phyloP scores from a whole-genome alignment of 2,329 filamentous ascomycete genomes.

The Trichoderma oligosporum region DNA sequence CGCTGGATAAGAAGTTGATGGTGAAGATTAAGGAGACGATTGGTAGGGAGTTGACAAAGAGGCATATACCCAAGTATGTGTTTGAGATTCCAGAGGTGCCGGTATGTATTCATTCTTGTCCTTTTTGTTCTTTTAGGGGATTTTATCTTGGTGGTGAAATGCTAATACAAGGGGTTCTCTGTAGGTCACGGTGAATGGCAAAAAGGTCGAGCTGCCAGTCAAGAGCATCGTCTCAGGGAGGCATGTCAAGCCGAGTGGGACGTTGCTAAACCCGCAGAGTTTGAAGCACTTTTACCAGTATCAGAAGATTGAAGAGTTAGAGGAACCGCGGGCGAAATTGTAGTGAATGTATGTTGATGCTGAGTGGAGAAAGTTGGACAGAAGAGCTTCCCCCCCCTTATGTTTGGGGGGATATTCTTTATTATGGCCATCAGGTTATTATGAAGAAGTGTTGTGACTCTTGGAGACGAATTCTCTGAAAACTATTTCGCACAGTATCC shows the following conservation, averaged over 20 bases:
- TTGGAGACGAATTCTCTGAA: too few species aligned
- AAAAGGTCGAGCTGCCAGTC: constrained; percentile 80
- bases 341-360: too few species aligned
- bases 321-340: constrained; percentile 31
- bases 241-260: constrained; percentile 70
- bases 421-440: too few species aligned
- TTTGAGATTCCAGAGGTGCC: constrained; percentile 81
- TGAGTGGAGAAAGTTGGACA: too few species aligned
- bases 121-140: not conserved
- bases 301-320: constrained; percentile 36
- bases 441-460: too few species aligned
- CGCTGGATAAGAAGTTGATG: constrained; percentile 54
- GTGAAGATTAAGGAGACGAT: constrained; percentile 61
- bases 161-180: constrained; percentile 23
- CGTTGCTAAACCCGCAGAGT: constrained; percentile 70
- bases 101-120: constrained; percentile 44
- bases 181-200: constrained; percentile 75
- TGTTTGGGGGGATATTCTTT: too few species aligned
- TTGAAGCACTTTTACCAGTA: constrained; percentile 78
- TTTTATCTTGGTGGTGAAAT: not conserved
- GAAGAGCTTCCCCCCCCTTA: too few species aligned
- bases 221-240: constrained; percentile 80
- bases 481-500: too few species aligned
- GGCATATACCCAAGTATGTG: constrained; percentile 74
- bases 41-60: constrained; percentile 60